These are phyloP conservation scores for Candida glucosophila DNA, from an alignment of 1,139 yeast genomes.

Conservation along the genomic window DNA sequence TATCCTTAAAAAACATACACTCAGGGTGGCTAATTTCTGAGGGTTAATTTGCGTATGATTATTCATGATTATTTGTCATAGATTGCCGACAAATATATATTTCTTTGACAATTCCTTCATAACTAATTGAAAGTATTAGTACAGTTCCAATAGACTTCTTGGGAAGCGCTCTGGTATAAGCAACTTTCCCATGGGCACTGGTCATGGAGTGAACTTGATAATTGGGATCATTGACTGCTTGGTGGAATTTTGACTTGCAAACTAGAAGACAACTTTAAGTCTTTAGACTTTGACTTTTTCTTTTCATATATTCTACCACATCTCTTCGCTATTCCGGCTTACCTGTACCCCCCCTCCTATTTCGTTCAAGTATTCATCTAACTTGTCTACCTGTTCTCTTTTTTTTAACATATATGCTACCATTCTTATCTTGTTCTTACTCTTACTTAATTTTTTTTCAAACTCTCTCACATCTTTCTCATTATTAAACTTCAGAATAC, in stretches of 20 bases:
- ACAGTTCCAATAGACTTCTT: too few relatives aligned
- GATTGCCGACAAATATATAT: too few relatives aligned
- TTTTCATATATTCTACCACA: constrained; percentile 30
- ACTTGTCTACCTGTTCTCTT: constrained; percentile 19
- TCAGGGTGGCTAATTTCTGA: too few relatives aligned
- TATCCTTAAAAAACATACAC: too few relatives aligned
- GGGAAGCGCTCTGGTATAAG: constrained; percentile 54
- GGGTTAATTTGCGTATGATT: too few relatives aligned
- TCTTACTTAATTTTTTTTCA: constrained; percentile 35
- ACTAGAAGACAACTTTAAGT: constrained; percentile 24
- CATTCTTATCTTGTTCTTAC: constrained; percentile 46
- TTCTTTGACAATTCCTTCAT: too few relatives aligned
- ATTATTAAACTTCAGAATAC: constrained; percentile 27
- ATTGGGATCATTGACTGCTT: constrained; percentile 48
- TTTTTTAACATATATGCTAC: constrained; percentile 30
- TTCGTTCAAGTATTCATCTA: constrained; percentile 26
- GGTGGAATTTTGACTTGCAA: constrained; percentile 51
- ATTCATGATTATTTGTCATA: too few relatives aligned
- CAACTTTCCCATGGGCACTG: constrained; percentile 37
- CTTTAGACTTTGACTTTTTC: constrained; percentile 34
- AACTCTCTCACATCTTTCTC: constrained; percentile 41
- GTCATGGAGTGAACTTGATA: constrained; percentile 39
- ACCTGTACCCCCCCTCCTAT: constrained; percentile 33
- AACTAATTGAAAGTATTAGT: too few relatives aligned
- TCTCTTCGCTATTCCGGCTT: constrained; percentile 33